Conservation (phyloP, 352 stramenopile genomes). For the Globisporangium takayamanum region DNA sequence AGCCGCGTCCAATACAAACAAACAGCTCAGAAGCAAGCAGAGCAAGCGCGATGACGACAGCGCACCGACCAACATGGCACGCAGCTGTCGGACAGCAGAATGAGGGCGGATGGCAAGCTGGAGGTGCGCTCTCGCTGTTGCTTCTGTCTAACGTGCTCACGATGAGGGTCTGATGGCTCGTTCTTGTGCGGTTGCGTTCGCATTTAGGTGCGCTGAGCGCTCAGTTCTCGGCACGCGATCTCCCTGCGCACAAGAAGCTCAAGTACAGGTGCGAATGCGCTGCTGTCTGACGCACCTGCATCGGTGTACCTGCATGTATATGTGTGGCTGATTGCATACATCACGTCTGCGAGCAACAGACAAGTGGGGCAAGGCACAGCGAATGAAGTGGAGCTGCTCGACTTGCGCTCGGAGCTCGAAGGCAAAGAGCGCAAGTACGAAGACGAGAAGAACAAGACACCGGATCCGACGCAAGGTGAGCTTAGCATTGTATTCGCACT, state of each 20-base stretch:
- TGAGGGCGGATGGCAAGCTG: conserved; percentile 78
- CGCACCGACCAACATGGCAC: conserved; percentile 81
- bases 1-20: neutral
- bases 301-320: neutral
- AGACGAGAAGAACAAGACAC: conserved; percentile 64
- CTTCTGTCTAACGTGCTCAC: neutral
- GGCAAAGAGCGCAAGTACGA: conserved; percentile 71
- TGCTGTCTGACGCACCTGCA: neutral
- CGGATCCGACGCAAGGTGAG: conserved; percentile 73
- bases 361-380: conserved; percentile 77
- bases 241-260: conserved; percentile 74
- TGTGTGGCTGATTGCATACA: neutral
- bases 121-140: conserved; percentile 28
- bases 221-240: conserved; percentile 76
- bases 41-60: conserved; percentile 63
- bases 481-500: conserved; percentile 23
- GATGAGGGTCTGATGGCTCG: neutral
- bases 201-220: conserved; percentile 58
- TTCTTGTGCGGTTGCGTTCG: neutral
- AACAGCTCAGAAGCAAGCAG: neutral
- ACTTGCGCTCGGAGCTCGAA: conserved; percentile 72
- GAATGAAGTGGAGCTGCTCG: conserved; percentile 68
- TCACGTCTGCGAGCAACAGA: conserved; percentile 18
- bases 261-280: conserved; percentile 61
- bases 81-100: conserved; percentile 82